Percentiles rank a stretch among this genome's conserved stretches.
phyloP scores from a whole-genome alignment of 2,329 filamentous ascomycete species.

The Xylariomycetidae sp. region DNA sequence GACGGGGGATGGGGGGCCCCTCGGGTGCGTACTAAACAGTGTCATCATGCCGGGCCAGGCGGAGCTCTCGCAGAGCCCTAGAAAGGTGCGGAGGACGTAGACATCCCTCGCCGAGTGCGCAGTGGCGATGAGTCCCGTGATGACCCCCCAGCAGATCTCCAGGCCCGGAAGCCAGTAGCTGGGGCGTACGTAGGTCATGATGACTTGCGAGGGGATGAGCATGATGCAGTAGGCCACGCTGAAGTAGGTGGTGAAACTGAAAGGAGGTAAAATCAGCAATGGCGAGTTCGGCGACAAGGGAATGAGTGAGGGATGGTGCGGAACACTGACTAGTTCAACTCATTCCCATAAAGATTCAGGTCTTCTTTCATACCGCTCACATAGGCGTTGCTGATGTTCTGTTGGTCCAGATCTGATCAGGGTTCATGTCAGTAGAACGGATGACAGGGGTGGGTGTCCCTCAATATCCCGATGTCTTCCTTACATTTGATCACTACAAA shows the following conservation, averaged over 20 bases:
- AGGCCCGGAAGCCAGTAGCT: conserved; percentile 30
- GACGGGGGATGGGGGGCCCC: too few relatives aligned
- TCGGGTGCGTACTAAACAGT: conserved; percentile 31
- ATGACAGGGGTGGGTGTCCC: too few relatives aligned
- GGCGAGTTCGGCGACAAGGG: too few relatives aligned
- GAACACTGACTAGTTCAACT: conserved; percentile 17
- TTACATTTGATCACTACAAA: conserved; percentile 20
- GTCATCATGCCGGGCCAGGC: conserved; percentile 42
- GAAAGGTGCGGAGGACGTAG: conserved; percentile 35
- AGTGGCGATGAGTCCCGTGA: conserved; percentile 28
- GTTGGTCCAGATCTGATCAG: conserved; percentile 32
- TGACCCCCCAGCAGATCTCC: conserved; percentile 29
- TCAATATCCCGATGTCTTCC: too few relatives aligned
- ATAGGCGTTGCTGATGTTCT: conserved; percentile 30
- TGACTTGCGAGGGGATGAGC: conserved; percentile 31
- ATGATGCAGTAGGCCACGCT: conserved; percentile 31
- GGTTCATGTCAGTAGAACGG: too few relatives aligned
- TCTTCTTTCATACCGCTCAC: conserved; percentile 31
- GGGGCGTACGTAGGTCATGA: conserved; percentile 32
- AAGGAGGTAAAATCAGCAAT: too few relatives aligned
- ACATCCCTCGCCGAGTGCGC: conserved; percentile 29
- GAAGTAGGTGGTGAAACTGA: conserved; percentile 30
- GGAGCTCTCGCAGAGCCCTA: conserved; percentile 33
- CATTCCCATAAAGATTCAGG: conserved; percentile 24
- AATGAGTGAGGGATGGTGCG: too few relatives aligned